Evolutionary conservation across 805 yeast species (phyloP).

Genomic region (Monosporozyma solicola): DNA sequence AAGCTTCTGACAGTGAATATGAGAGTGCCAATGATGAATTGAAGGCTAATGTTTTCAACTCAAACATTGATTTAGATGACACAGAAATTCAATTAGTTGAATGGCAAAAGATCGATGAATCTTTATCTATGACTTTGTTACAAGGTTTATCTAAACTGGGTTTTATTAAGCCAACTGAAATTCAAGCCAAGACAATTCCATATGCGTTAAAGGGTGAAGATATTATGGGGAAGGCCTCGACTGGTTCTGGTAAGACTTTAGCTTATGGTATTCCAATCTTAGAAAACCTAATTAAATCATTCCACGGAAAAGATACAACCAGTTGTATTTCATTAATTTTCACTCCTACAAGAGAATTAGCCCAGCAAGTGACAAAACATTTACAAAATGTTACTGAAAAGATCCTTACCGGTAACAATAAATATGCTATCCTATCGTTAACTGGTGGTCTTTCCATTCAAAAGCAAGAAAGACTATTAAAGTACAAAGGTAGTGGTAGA

Average conservation of each 20-base stretch:
- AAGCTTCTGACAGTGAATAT: constrained; percentile 8
- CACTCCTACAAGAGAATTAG: constrained; percentile 94
- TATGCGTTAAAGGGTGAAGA: constrained; percentile 63
- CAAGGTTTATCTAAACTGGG: constrained; percentile 52
- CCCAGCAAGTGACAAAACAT: constrained; percentile 86
- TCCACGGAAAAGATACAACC: constrained; percentile 9
- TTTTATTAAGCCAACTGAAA: constrained; percentile 70
- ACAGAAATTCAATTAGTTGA: constrained; percentile 43
- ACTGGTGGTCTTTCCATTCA: constrained; percentile 96
- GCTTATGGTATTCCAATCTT: constrained; percentile 92
- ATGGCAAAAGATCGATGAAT: constrained; percentile 38
- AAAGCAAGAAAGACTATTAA: constrained; percentile 76
- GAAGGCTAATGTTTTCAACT: constrained; percentile 22
- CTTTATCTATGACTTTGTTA: constrained; percentile 47
- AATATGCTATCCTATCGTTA: constrained; percentile 59
- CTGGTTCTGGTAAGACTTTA: constrained; percentile 95
- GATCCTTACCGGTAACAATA: constrained; percentile 35
- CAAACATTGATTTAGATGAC: constrained; percentile 17
- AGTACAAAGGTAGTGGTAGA: constrained; percentile 55
- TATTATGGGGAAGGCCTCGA: constrained; percentile 90
- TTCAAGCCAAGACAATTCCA: constrained; percentile 73
- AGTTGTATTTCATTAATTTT: constrained; percentile 70
- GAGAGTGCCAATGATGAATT: constrained; percentile 15
- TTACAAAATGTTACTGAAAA: constrained; percentile 38
- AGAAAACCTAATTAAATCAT: constrained; percentile 41